phyloP scores from a whole-genome alignment of 2,329 filamentous ascomycete species.

The Trichoderma sp. region DNA sequence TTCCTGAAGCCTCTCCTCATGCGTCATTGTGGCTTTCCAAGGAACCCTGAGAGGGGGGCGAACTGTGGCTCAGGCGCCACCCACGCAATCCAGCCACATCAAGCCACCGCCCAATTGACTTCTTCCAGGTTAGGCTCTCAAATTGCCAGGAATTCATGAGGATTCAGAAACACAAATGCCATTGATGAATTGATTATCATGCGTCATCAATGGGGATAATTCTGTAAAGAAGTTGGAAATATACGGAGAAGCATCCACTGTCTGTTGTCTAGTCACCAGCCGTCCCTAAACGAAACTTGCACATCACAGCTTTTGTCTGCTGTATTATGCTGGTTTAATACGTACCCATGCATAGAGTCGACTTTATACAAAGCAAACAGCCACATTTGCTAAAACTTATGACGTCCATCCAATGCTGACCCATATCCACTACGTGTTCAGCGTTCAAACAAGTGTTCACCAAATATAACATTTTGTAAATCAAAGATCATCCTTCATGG shows the following conservation, averaged over 20 bases:
- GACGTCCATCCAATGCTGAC: background rate
- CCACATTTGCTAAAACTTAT: slow-evolving; percentile 2
- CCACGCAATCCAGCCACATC: background rate
- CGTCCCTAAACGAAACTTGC: background rate
- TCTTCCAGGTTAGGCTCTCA: background rate
- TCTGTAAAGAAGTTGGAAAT: too few species aligned
- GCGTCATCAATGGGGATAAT: background rate
- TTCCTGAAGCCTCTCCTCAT: background rate
- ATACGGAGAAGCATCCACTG: too few species aligned
- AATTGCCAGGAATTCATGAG: background rate
- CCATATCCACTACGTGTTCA: background rate
- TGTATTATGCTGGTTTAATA: background rate
- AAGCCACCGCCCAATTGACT: background rate
- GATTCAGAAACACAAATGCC: background rate
- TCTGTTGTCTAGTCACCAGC: too few species aligned
- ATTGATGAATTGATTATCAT: background rate
- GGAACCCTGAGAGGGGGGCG: background rate
- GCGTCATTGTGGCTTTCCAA: slow-evolving; percentile 15
- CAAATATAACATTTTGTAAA: background rate
- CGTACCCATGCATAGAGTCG: background rate
- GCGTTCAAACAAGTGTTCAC: background rate
- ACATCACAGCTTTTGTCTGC: background rate
- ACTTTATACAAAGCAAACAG: background rate
- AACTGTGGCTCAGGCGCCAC: slow-evolving; percentile 1
- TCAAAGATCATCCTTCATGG: background rate